These are phyloP conservation scores for Urtica urens DNA, from an alignment of 306 rosid species.

Conservation along the genomic window DNA sequence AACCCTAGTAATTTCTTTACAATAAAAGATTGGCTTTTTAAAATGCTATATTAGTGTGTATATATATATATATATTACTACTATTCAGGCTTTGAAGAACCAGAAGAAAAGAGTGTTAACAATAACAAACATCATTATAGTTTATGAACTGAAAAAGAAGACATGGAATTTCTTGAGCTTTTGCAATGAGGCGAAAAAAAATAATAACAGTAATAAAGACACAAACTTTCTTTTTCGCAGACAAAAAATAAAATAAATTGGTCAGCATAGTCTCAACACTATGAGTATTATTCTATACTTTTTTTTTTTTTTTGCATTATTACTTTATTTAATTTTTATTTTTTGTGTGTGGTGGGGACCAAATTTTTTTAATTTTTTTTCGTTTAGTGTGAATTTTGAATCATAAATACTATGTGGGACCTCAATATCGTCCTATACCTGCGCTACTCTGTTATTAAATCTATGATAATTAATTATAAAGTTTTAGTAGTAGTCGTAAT, in stretches of 20 bases:
- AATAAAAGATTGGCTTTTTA: no score
- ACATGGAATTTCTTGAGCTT: no score
- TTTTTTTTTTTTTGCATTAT: constrained; percentile 1
- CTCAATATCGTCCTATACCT: background rate
- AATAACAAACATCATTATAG: no score
- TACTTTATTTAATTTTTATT: no score
- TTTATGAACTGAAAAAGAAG: no score
- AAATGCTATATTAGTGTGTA: background rate
- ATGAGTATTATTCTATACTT: no score
- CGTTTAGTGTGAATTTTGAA: no score
- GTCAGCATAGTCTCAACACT: constrained; percentile 7
- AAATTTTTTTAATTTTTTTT: background rate
- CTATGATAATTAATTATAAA: no score
- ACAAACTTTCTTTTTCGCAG: constrained; percentile 24
- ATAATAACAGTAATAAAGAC: background rate
- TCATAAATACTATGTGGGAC: constrained; percentile 2
- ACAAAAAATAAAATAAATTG: constrained; percentile 22
- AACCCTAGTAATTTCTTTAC: constrained; percentile 16
- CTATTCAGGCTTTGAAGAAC: background rate
- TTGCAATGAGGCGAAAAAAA: no score
- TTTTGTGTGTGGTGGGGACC: constrained; percentile 1
- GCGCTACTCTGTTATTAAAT: no score
- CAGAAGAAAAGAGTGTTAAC: no score
- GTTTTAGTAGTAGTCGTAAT: no score
- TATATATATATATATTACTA: background rate